phyloP scores from a whole-genome alignment of 1,139 yeast genomes.

The Hansenula anomala region DNA sequence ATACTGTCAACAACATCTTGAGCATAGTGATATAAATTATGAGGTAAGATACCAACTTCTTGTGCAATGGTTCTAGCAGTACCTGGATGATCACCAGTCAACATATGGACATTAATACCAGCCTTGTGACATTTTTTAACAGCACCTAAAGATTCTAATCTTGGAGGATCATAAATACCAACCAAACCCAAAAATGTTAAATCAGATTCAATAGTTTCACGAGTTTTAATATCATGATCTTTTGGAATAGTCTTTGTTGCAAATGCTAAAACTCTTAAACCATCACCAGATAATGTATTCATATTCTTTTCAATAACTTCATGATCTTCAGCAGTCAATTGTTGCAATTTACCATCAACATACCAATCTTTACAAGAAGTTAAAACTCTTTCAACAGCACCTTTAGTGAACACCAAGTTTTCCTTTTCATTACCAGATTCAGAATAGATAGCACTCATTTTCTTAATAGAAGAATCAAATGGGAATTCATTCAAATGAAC shows the following conservation, averaged over 20 bases:
- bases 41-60: constrained; percentile 81
- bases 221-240: constrained; percentile 29
- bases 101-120: constrained; percentile 80
- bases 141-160: constrained; percentile 64
- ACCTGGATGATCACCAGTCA: constrained; percentile 82
- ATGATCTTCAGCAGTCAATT: constrained; percentile 40
- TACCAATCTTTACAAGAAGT: constrained; percentile 55
- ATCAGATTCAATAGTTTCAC: constrained; percentile 51
- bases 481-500: constrained; percentile 63
- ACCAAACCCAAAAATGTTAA: constrained; percentile 64
- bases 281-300: constrained; percentile 60
- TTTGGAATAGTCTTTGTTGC: constrained; percentile 36
- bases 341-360: constrained; percentile 30
- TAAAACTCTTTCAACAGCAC: constrained; percentile 74
- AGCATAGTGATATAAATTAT: constrained; percentile 57
- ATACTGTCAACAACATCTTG: constrained; percentile 57
- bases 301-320: constrained; percentile 48
- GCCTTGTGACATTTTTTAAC: constrained; percentile 69
- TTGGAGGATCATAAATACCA: constrained; percentile 83
- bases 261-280: constrained; percentile 72
- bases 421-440: constrained; percentile 27
- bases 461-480: constrained; percentile 71
- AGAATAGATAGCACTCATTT: constrained; percentile 63
- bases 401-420: constrained; percentile 54
- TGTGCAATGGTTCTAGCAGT: constrained; percentile 81